These are phyloP conservation scores for Elasticomyces elasticus DNA, from an alignment of 495 filamentous ascomycete genomes.

Conservation along the genomic window DNA sequence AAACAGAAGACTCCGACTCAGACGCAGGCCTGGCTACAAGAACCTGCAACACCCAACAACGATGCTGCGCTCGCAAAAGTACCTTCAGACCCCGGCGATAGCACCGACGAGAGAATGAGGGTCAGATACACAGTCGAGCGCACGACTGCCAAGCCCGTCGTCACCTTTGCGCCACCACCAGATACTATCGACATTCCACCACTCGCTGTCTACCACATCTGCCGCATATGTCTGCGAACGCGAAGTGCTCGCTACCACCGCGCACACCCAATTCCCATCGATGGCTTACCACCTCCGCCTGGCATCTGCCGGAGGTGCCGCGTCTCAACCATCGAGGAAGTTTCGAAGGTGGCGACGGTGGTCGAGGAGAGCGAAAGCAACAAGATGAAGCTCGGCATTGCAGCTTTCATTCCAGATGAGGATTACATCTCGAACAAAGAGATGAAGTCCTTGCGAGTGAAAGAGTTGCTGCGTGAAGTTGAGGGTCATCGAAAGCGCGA, in stretches of 20 bases:
- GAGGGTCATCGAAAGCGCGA: not conserved
- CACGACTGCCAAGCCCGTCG: not conserved
- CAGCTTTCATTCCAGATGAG: constrained; percentile 9
- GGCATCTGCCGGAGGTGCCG: constrained; percentile 22
- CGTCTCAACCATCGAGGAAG: constrained; percentile 12
- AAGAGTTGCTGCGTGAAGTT: not conserved
- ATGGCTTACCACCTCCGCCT: constrained; percentile 19
- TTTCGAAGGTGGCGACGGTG: not conserved
- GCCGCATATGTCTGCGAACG: constrained; percentile 18
- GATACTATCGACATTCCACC: constrained; percentile 10
- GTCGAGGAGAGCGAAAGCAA: constrained; percentile 9
- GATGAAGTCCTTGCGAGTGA: not conserved
- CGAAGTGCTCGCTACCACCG: constrained; percentile 19
- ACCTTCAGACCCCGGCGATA: not conserved
- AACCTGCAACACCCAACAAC: not conserved
- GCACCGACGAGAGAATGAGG: constrained; percentile 8
- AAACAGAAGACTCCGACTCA: not conserved
- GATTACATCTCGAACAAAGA: constrained; percentile 10
- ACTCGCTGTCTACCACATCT: constrained; percentile 22
- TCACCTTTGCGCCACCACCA: not conserved
- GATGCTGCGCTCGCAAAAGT: not conserved
- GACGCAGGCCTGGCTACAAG: not conserved
- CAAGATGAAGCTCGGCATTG: constrained; percentile 13
- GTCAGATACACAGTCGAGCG: not conserved
- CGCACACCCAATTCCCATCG: constrained; percentile 20